Evolutionary conservation across 2,329 filamentous ascomycete species (phyloP).

Genomic region (Tolypocladium ovalisporum): DNA sequence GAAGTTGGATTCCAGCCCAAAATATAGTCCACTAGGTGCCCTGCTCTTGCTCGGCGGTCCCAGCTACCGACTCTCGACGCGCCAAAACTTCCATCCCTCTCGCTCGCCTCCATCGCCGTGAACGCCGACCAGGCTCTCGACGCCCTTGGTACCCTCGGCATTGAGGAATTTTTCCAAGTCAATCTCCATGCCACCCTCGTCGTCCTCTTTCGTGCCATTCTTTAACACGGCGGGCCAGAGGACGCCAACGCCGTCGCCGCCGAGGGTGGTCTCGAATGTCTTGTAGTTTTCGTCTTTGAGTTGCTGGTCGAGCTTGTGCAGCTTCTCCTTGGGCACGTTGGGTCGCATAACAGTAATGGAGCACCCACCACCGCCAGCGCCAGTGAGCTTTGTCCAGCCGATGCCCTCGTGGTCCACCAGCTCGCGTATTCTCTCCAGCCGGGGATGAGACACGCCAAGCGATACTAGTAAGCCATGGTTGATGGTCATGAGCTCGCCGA

Average conservation of each 20-base stretch:
- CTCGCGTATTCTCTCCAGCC: conserved; percentile 83
- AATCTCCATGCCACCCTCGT: conserved; percentile 81
- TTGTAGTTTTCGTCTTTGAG: conserved; percentile 64
- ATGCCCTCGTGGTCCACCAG: conserved; percentile 80
- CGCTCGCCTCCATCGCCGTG: conserved; percentile 54
- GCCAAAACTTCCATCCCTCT: conserved; percentile 84
- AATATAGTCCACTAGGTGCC: neutral
- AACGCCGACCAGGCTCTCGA: conserved; percentile 81
- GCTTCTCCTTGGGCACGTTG: conserved; percentile 40
- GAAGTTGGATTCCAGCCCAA: neutral
- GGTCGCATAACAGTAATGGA: conserved; percentile 84
- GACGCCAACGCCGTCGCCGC: conserved; percentile 87
- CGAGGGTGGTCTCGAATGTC: conserved; percentile 80
- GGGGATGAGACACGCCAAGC: conserved; percentile 87
- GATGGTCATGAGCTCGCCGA: conserved; percentile 83
- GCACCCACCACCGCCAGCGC: conserved; percentile 89
- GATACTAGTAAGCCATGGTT: conserved; percentile 91
- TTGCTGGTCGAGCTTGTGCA: conserved; percentile 53
- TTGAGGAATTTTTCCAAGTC: conserved; percentile 75
- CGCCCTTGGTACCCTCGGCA: conserved; percentile 71
- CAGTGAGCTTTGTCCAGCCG: conserved; percentile 95
- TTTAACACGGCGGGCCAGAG: conserved; percentile 86
- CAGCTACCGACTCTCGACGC: conserved; percentile 37
- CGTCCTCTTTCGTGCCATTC: conserved; percentile 69
- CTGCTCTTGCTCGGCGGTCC: neutral